Evolutionary conservation across 2,329 filamentous ascomycete species (phyloP).

Genomic region (Neonectria sp.): DNA sequence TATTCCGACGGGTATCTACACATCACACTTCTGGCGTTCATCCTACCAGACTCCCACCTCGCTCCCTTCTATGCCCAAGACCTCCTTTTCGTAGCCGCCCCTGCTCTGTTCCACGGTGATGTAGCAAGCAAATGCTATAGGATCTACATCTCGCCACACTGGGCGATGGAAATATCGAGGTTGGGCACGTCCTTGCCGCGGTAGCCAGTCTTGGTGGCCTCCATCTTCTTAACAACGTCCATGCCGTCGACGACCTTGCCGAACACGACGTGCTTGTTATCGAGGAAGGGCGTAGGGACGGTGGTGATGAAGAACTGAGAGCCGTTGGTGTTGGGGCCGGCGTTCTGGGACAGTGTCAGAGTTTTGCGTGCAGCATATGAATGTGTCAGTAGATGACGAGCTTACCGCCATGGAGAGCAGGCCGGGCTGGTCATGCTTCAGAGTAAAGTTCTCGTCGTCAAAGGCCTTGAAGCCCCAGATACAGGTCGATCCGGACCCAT

Average conservation of each 20-base stretch:
- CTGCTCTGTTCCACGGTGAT: neutral
- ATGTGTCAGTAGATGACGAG: slow-evolving; percentile 39
- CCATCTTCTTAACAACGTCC: slow-evolving; percentile 93
- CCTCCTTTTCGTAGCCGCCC: neutral
- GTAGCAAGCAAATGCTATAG: neutral
- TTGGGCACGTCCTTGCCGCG: slow-evolving; percentile 84
- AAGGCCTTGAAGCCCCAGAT: slow-evolving; percentile 92
- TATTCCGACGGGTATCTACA: slow-evolving; percentile 41
- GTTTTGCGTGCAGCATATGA: slow-evolving; percentile 1
- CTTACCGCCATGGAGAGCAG: slow-evolving; percentile 93
- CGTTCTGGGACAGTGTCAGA: slow-evolving; percentile 72
- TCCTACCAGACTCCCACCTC: slow-evolving; percentile 1
- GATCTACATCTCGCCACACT: slow-evolving; percentile 92
- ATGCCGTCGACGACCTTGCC: slow-evolving; percentile 91
- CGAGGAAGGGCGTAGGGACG: slow-evolving; percentile 86
- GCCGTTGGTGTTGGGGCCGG: slow-evolving; percentile 92
- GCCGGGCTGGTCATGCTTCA: slow-evolving; percentile 85
- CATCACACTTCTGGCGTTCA: slow-evolving; percentile 19
- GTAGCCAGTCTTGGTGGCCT: slow-evolving; percentile 87
- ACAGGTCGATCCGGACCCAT: slow-evolving; percentile 89
- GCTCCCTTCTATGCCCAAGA: neutral
- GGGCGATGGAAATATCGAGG: slow-evolving; percentile 85
- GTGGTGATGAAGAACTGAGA: slow-evolving; percentile 99
- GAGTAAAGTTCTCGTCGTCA: slow-evolving; percentile 88
- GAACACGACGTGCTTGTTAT: slow-evolving; percentile 96